These are phyloP conservation scores for Gomphus bonarii DNA, from an alignment of 1,284 basidiomycete genomes.

Conservation along the genomic window DNA sequence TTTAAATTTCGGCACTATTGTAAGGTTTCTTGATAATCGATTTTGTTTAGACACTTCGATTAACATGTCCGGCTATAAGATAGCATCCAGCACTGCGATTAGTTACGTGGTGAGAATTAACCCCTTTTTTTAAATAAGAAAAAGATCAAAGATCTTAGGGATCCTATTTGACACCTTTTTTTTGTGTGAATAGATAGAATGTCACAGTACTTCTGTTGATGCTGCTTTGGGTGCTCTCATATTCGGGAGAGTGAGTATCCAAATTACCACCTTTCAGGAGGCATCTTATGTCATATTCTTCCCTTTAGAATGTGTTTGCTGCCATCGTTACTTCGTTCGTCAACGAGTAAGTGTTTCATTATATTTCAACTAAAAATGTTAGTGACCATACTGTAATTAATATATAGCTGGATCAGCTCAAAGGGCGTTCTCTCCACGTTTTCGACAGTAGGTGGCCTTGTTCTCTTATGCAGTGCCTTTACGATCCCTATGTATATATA, in stretches of 20 bases:
- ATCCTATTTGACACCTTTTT: not conserved
- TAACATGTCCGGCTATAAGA: conserved; percentile 1
- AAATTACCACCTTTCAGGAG: not conserved
- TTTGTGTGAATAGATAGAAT: conserved; percentile 10
- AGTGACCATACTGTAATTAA: not conserved
- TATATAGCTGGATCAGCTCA: conserved; percentile 8
- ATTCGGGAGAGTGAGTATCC: conserved; percentile 10
- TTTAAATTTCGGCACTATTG: conserved; percentile 15
- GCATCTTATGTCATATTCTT: not conserved
- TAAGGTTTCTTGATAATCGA: not conserved
- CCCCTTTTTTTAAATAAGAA: not conserved
- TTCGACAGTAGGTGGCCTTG: conserved; percentile 8
- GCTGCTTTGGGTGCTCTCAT: conserved; percentile 15
- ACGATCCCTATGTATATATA: conserved; percentile 11
- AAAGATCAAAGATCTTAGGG: not conserved
- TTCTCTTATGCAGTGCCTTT: conserved; percentile 5
- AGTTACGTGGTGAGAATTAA: conserved; percentile 14
- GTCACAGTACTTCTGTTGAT: conserved; percentile 16
- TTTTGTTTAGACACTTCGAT: not conserved
- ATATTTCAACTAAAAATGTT: not conserved
- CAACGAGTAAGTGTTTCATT: conserved; percentile 14
- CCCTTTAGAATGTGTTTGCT: conserved; percentile 12
- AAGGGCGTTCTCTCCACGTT: conserved; percentile 9
- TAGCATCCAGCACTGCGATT: conserved; percentile 16
- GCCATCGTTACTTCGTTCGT: conserved; percentile 17